Base-by-base conservation (phyloP, 1,139 yeast genomes). In the Candida tetrigidarum region DNA sequence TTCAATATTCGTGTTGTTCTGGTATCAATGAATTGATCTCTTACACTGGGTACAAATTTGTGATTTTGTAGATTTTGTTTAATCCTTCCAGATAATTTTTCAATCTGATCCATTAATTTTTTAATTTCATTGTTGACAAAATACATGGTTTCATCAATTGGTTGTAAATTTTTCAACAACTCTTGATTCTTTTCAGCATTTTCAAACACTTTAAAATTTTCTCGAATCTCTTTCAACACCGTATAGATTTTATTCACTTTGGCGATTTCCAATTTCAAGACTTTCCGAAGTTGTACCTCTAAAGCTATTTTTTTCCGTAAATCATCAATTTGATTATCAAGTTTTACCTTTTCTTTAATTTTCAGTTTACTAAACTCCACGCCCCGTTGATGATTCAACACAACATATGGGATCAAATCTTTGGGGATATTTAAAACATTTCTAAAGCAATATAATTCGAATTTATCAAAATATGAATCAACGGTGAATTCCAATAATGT, bases 391-490 rank as follows among this genome's bases (percentile, higher is more conserved):
- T 90, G 96, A 43, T 74, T 76, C 41, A 91, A 67, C 41, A 84
- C 65, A 43, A 91, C 68, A 76, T 81, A 83, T 11, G 77, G 76
- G 1, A 86, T 73, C 36, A 89, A 67, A n/a, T 86, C 87, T 4
- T 65, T 66, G 0, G 97, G 96, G 11, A 92, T 69, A 9, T 79
- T 78, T 46, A 92, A 72, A 16, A 92, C 80, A 60, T 92, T 92
- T 56, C 97, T 67, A 43, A 90, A 66, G 4, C 89, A 80, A 61
- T 91, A 92, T 29, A 91, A 69, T 67, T 92, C 98, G 58, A 89
- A 84, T 62, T 85, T 85, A 64, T 92, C 97, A 62, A 90, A 91
- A 59, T 88, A 87, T 55, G 76, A 76, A 64, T 91, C 97, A n/a
- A 91, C 87, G 3, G 83, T 78, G 48, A 81, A 80, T 57, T 89